A percentile compares a stretch with the other conserved stretches of the same genome.
Conservation (phyloP, 345 rosid species). For the Euclidium syriacum region DNA sequence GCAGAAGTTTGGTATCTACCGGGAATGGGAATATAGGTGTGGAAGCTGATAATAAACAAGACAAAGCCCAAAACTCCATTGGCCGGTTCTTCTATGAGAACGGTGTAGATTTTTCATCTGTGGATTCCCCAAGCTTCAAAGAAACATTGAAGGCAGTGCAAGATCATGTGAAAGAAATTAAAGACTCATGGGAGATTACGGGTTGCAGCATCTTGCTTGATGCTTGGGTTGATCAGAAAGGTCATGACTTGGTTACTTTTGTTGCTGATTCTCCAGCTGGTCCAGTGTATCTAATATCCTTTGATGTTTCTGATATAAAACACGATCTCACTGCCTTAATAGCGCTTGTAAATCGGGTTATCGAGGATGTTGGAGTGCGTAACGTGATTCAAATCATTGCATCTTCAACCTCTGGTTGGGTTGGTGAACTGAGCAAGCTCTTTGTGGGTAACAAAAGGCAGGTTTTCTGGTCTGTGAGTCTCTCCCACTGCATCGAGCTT, state of each 20-base stretch:
- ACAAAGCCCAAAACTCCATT: constrained; percentile 20
- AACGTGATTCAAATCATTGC: constrained; percentile 48
- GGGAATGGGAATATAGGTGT: not conserved
- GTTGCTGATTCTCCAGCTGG: constrained; percentile 42
- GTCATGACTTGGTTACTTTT: constrained; percentile 40
- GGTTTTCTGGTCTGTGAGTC: constrained; percentile 45
- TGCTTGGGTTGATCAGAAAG: constrained; percentile 44
- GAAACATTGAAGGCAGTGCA: too few species aligned
- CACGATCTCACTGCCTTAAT: constrained; percentile 30
- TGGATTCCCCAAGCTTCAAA: too few species aligned
- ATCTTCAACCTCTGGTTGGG: constrained; percentile 32
- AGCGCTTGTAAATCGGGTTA: constrained; percentile 31
- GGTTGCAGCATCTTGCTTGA: too few species aligned
- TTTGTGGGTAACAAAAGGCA: constrained; percentile 29
- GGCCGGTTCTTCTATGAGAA: constrained; percentile 37
- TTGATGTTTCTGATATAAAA: constrained; percentile 30
- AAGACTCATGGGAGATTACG: too few species aligned
- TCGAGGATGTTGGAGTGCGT: constrained; percentile 36
- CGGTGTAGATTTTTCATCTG: constrained; percentile 37
- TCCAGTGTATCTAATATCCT: constrained; percentile 36
- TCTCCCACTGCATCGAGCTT: constrained; percentile 45
- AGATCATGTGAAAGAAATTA: too few species aligned
- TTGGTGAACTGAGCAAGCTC: constrained; percentile 39
- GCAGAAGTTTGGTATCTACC: too few species aligned
- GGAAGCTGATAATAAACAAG: not conserved